Evolutionary conservation across 176 grass and related monocot genomes (phyloP), one percentile per base, ranked within the genome.

Genomic region (Eremochloa ophiuroides): DNA sequence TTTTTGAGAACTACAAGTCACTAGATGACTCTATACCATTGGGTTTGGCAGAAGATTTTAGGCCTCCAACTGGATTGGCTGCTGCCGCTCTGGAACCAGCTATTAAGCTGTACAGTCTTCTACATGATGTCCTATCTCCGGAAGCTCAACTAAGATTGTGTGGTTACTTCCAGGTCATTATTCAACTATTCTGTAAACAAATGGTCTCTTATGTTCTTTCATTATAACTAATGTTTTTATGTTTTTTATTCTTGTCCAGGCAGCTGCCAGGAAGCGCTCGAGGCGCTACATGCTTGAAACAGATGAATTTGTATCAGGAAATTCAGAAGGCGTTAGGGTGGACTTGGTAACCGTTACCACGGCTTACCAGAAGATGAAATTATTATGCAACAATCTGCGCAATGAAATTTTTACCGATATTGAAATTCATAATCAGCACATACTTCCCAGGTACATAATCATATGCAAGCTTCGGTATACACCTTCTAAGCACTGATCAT

Each of bases 401-500:
- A 88, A 87, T 80, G 96, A 99, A 83, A 99, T 99, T 65, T 99
- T 93, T 87, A 99, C 89, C 10, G 96, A 99, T 83, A 99, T 99
- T 66, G 93, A 99, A 93, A 95, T 99, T 78, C 96, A 99, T 80
- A 93, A 99, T 84, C 91, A 95, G 6, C 96, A 99, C 76, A 88
- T 95, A 62, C 91, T 99, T 55, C 96, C 96, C 27, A 99, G 96
- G 96, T 99, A 73, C 1, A 26, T 42, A 41, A 14, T 14, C 68
- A 41, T 89, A 63, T 82, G 25, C 20, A 70, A 20, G 12, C 20
- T 73, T 67, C 5, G 26, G 15, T 77, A 16, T 11, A 15, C 25
- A n/a, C 23, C 35, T 10, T 27, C 15, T 74, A 46, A 51, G 61
- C 23, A 65, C 41, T 43, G 40, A 55, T 53, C 11, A 7, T 22